Evolutionary conservation across 768 basidiomycete species (phyloP), one percentile per base, ranked within the genome.

Genomic region (Mrakia gelida): DNA sequence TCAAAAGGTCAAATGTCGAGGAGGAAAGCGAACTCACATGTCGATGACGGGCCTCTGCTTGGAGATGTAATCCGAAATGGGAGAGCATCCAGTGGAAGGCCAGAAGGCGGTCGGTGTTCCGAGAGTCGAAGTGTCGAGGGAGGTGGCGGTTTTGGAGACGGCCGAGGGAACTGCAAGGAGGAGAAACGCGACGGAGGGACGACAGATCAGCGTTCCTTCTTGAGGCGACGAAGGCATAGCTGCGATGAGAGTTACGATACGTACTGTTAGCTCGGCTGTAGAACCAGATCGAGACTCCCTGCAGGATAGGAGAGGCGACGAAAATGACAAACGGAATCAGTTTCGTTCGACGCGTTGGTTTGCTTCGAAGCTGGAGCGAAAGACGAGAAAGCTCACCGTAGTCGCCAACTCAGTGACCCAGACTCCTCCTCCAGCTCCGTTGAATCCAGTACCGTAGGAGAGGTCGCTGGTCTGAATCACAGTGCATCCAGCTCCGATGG

Each of bases 261-360:
- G 45, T 43, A 59, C 30, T n/a, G 23, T 16, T 2, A 2, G 61
- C 3, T 10, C 77, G 71, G 41, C 41, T 5, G 71, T 62, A 41
- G 71, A 78, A 78, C 77, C 77, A 78, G 56, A 78, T 78, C 15
- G n/a, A 59, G 41, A 65, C 21, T 59, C 34, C n/a, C 26, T 59
- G 32, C n/a, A 28, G 30, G n/a, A 10, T 11, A 11, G 1, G 4
- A 21, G 23, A 72, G 13, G 43, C 21, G 43, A 21, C 38, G 38
- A 38, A 38, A 8, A 38, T 38, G 38, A 38, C 45, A 15, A 45
- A 45, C 45, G 45, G 45, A 11, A 45, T 45, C 45, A 45, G 45
- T 10, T 6, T 45, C 45, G 45, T 72, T 30, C 18, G 34, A 49
- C 43, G 30, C 0, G 49, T n/a, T n/a, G 16, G 10, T 45, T 49